Percentiles rank a stretch among this genome's conserved stretches.
Conservation (phyloP, 306 rosid genomes). For the Malus domestica region DNA sequence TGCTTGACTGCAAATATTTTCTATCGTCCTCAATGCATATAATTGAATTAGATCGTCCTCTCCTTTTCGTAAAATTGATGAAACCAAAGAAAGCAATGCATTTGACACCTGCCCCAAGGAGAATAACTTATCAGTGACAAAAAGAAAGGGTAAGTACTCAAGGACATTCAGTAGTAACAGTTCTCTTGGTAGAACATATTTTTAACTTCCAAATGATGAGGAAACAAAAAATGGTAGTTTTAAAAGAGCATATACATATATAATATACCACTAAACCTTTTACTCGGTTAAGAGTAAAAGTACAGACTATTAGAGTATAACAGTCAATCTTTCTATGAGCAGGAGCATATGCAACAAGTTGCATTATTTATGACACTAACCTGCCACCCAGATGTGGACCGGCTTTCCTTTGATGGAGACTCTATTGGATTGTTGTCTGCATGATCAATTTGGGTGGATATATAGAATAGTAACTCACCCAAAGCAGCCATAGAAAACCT, state of each 20-base stretch:
- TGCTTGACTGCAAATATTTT: conserved; percentile 90
- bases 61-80: conserved; percentile 82
- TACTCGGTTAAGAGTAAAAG: neutral
- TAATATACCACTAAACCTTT: neutral
- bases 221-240: neutral
- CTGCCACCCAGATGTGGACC: conserved; percentile 73
- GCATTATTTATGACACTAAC: conserved; percentile 41
- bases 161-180: neutral
- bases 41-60: conserved; percentile 92
- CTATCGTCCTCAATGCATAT: conserved; percentile 88
- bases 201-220: neutral
- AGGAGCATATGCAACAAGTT: conserved; percentile 14
- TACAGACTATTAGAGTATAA: neutral
- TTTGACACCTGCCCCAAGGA: conserved; percentile 61
- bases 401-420: conserved; percentile 72
- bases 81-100: conserved; percentile 67
- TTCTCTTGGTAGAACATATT: neutral
- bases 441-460: conserved; percentile 80
- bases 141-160: neutral
- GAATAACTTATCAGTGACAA: conserved; percentile 10
- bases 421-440: conserved; percentile 56
- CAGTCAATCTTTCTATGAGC: conserved; percentile 15
- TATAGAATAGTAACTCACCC: conserved; percentile 88
- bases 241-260: neutral
- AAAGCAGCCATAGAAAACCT: conserved; percentile 98